Evolutionary conservation across 108 stramenopile genomes (phyloP), one percentile per base, ranked within the genome.

Genomic region (Discostella stelligeroides): DNA sequence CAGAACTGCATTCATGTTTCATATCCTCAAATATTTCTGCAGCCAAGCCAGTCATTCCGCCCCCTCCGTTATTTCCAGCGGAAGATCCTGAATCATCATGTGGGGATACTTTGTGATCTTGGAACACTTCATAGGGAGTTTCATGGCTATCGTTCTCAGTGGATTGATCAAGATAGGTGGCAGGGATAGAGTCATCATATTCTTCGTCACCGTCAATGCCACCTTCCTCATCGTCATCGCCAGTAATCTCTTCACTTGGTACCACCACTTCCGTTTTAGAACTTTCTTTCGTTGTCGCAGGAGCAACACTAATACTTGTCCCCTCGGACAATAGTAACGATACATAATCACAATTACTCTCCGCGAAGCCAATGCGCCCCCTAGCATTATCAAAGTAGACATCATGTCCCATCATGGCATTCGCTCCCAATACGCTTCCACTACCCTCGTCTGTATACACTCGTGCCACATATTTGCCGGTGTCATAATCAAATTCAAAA

Each of bases 361-460:
- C 92, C 11, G 96, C 94, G 81, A 95, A 97, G 49, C 98, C 98
- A 23, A 98, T 70, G 8, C 86, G 70, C 12, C 71, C 60, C 53
- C 84, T 83, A 10, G 88, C 91, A 14, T 70, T 47, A 71, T 98
- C 95, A 56, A 98, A 97, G 54, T 89, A 76, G 14, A 97, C 87
- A 81, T 97, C 90, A 70, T 98, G 96, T 49, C 94, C 95, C 79
- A 88, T 87, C 89, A 98, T 97, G 38, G 94, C 82, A 75, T 98
- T 98, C 51, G 96, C 97, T 30, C 98, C 98, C 7, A 98, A 58
- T 5, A 97, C 95, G 41, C 83, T 82, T 8, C 96, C 96, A 40
- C 80, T 68, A 8, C 70, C 74, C 49, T 98, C 97, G 7, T 84
- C 86, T 27, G 80, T 72, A 73, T 95, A 97, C 38, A 98, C 82